Base-by-base conservation (phyloP, 2,329 filamentous ascomycete species). In the Ceratocystis papillata region DNA sequence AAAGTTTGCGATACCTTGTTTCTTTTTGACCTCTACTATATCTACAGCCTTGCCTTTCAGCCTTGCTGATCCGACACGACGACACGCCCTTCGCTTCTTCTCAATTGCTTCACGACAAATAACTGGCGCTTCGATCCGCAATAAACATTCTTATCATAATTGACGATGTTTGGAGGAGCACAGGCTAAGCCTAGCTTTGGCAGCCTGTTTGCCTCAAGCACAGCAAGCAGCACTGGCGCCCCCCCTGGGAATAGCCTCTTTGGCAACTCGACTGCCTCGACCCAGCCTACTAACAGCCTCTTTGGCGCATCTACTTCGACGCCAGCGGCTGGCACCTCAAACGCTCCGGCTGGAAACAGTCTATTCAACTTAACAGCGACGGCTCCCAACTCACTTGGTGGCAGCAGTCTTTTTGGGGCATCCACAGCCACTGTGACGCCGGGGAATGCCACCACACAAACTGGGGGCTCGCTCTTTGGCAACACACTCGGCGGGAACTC, bases 381-480 rank as follows among this genome's bases (percentile, higher is more conserved):
- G 25, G 68, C 73, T 48, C 74, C 76, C 10, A 53, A 53, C 48
- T 25, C 20, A 7, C 48, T 53, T 37, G 55, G 55, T 7, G 55
- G 55, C 55, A 37, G 28, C 30, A 76, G 74, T 33, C 70, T 78
- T 8, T 78, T 79, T 68, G 75, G 75, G 46, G 69, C 70, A 68
- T 71, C 65, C 10, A 70, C 68, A 62, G 68, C 70, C 37, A 67
- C 70, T 45, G 62, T 64, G 17, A 64, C 62, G 33, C 50, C 65
- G 70, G 66, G 65, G 69, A 66, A 69, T 74, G 68, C 75, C 72
- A 53, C 71, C 71, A 55, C 73, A 73, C 68, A 69, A 72, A 65
- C 68, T 48, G 66, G 68, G 25, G 53, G 53, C 62, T 70, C 69
- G 41, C 67, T 72, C 3, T 73, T 74, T 69, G 72, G 72, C 20